phyloP scores from a whole-genome alignment of 495 filamentous ascomycete genomes.

The Podospora appendiculata region DNA sequence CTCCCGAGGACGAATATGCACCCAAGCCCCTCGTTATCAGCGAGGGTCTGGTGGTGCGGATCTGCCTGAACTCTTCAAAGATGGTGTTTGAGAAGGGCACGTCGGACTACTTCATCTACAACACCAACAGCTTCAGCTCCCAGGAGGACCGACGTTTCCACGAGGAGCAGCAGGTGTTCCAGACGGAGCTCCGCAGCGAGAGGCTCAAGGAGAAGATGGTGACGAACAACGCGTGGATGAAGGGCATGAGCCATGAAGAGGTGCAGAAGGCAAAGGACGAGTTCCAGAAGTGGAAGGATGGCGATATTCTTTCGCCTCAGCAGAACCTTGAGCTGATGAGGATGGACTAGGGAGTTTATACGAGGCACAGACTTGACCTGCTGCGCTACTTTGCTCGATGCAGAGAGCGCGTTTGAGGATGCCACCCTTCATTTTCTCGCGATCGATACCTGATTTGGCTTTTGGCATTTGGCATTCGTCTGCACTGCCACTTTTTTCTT shows the following conservation, averaged over 20 bases:
- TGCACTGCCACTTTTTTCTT: too few relatives aligned
- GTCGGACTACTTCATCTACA: constrained; percentile 44
- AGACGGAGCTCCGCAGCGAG: constrained; percentile 51
- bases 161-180: constrained; percentile 40
- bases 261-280: constrained; percentile 61
- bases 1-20: constrained; percentile 36
- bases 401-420: too few relatives aligned
- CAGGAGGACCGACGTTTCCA: constrained; percentile 25
- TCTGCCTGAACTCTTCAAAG: constrained; percentile 76
- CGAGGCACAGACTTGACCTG: too few relatives aligned
- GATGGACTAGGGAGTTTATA: neutral
- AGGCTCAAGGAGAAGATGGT: constrained; percentile 64
- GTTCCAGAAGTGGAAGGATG: constrained; percentile 46
- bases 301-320: constrained; percentile 9
- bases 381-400: too few relatives aligned
- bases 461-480: too few relatives aligned
- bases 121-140: constrained; percentile 18
- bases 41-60: constrained; percentile 70
- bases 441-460: too few relatives aligned
- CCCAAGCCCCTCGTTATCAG: constrained; percentile 52
- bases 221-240: constrained; percentile 71
- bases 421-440: too few relatives aligned
- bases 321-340: neutral
- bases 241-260: constrained; percentile 58
- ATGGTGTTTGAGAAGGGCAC: constrained; percentile 69